Base-by-base conservation (phyloP, 2,329 filamentous ascomycete species). In the Juglanconis juglandina region DNA sequence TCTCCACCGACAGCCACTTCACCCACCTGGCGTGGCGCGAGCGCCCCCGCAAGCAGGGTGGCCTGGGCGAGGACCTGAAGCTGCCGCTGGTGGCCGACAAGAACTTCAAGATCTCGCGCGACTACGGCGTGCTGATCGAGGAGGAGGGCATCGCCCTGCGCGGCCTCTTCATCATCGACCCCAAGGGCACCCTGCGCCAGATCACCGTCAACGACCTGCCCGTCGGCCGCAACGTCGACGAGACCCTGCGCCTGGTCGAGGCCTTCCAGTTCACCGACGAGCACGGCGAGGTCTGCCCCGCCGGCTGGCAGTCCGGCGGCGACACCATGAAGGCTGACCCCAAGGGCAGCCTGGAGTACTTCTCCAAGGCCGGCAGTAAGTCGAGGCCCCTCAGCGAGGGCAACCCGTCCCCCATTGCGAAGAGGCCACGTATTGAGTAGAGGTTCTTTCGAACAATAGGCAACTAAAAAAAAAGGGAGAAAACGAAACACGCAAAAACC, bases 181-280 rank as follows among this genome's bases (percentile, higher is more conserved):
- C 85, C 62, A 81, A 83, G 72, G 85, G 85, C 58, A 72, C 79
- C 34, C 76, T 88, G 33, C 75, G 85, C 64, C 83, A 85, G 78
- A 85, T 87, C 71, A 87, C 85, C 63, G 77, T 87, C 76, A 87
- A 87, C 74, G 85, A 88, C 68, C 78, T 87, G 37, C 83, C 85
- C 63, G 84, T 88, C 64, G 85, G 86, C 62, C 83, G 86, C 66
- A 80, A 82, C 66, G 86, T 88, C 58, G 83, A 87, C 69, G 86
- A 88, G 75, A 82, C 83, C 2, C 77, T 87, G 66, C 83, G 86
- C 42, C 87, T 89, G 1, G 83, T 87, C 61, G 81, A 88, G 66
- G 88, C 89, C 5, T 92, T 92, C 73, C 90, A 93, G 74, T 91
- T 94, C 78, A 90, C 90, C 11, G 89, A 93, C 66, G 89, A 91